Evolutionary conservation across 805 yeast species (phyloP), one percentile per base, ranked within the genome.

Genomic region (Metschnikowia baotianmanensis): DNA sequence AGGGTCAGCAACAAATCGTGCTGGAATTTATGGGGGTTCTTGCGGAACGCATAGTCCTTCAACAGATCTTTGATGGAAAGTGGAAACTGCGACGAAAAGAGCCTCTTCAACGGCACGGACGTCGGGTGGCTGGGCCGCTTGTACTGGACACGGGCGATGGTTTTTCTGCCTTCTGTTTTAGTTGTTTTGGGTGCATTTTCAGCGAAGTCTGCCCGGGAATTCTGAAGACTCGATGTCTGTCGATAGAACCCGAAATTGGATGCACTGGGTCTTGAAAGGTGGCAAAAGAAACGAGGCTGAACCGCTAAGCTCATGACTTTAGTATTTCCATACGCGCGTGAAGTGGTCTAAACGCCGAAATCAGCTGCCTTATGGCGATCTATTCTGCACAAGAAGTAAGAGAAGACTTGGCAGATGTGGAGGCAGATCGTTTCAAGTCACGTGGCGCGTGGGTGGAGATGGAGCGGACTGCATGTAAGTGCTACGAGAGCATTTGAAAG

Each of bases 61-160:
- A 76, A 50, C 15, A 86, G 80, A 33, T 80, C 76, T 5, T 55
- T 51, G 0, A 78, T 45, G 5, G 77, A 58, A 10, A 82, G 62
- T 0, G 91, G 91, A 54, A 84, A 84, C 31, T 72, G 65, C 39
- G 68, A 70, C 7, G 76, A 65, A 19, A 80, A 59, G 11, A 83
- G 66, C 49, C 77, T 75, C 17, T 65, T 58, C 6, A 83, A 46
- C 0, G 89, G 87, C 0, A 82, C 73, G 0, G 87, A 86, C 0
- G 82, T 71, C 1, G 90, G 90, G 18, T 83, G 78, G 0, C 82
- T 79, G 0, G 87, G 71, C 19, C 80, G 56, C 44, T 62, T 72
- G 50, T 77, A 78, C n/a, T 39, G 34, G 3, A 12, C 24, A 6
- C 27, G 29, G 6, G 28, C 19, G 22, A n/a, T 25, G 3, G 13